Evolutionary conservation across 2,329 filamentous ascomycete genomes (phyloP), one percentile per base, ranked within the genome.

Genomic region (Harringtonia lauricola): DNA sequence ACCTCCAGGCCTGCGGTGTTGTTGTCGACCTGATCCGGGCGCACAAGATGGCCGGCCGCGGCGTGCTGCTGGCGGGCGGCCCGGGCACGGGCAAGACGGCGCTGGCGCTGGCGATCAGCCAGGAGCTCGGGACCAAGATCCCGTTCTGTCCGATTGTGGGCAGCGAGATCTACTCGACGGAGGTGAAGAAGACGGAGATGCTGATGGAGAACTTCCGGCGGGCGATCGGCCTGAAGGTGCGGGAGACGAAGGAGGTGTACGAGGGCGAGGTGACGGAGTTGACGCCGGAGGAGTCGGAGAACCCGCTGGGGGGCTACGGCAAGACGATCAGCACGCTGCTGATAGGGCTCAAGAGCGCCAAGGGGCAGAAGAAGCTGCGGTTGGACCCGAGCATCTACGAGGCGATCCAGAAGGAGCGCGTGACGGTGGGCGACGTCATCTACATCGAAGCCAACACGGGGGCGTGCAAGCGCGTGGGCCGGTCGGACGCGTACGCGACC

Each of bases 371-470:
- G 78, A 96, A 96, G 74, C 75, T 98, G 55, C 81, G 92, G 37
- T 74, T 98, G 42, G 92, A 98, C 63, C 92, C 92, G 10, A 95
- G 88, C 66, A 96, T 98, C 65, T 98, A 96, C 71, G 92, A 98
- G 67, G 92, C 92, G 3, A 95, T 98, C 56, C 92, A 96, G 63
- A 96, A 96, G 69, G 92, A 98, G 73, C 78, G 89, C 51, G 92
- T 98, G 35, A 86, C 88, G 3, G 82, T 96, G 36, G 92, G 92
- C 60, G 92, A 98, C 62, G 92, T 98, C 57, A 86, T 98, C 63
- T 98, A 98, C 70, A 96, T 98, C 54, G 92, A 98, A 71, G 90
- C 92, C 52, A 98, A 98, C 68, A 98, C 92, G 13, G 92, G 92
- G 51, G 89, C 92, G 39, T 95, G 94, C 69, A 98, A 98, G 72